Percentiles rank a stretch among this genome's conserved stretches.
phyloP scores from a whole-genome alignment of 495 filamentous ascomycete genomes.

The Neurospora pannonica region DNA sequence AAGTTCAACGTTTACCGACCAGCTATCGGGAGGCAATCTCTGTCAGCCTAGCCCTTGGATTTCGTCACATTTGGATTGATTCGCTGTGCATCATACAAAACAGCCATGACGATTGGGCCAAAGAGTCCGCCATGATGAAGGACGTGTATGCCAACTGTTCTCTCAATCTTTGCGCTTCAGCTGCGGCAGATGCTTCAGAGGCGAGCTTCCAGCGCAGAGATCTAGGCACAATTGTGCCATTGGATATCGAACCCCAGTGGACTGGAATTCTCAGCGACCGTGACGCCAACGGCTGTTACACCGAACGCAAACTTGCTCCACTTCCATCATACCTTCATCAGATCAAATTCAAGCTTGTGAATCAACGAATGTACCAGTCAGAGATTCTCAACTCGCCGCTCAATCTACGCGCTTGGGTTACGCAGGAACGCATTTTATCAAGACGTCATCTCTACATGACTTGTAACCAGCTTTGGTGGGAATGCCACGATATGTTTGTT shows the following conservation, averaged over 20 bases:
- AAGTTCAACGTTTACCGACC: neutral
- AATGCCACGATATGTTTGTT: neutral
- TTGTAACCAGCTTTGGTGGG: neutral
- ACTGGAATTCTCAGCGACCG: neutral
- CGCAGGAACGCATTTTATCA: neutral
- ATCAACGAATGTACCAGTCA: fast-evolving
- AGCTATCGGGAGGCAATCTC: neutral
- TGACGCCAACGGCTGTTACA: neutral
- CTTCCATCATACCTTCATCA: neutral
- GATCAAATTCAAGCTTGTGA: neutral
- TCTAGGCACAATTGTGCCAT: neutral
- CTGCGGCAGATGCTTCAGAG: neutral
- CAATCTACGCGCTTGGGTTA: neutral
- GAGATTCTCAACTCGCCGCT: neutral
- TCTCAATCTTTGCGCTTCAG: neutral
- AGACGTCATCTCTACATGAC: neutral
- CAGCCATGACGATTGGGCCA: neutral
- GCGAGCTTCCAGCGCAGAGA: neutral
- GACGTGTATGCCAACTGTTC: neutral
- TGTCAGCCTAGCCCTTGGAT: neutral
- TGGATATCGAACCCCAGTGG: neutral
- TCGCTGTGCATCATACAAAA: neutral
- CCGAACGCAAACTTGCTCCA: neutral
- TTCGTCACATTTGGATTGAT: neutral
- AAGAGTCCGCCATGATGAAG: neutral